These are phyloP conservation scores for Fusarium sp. DNA, from an alignment of 2,329 filamentous ascomycete species.

Conservation along the genomic window DNA sequence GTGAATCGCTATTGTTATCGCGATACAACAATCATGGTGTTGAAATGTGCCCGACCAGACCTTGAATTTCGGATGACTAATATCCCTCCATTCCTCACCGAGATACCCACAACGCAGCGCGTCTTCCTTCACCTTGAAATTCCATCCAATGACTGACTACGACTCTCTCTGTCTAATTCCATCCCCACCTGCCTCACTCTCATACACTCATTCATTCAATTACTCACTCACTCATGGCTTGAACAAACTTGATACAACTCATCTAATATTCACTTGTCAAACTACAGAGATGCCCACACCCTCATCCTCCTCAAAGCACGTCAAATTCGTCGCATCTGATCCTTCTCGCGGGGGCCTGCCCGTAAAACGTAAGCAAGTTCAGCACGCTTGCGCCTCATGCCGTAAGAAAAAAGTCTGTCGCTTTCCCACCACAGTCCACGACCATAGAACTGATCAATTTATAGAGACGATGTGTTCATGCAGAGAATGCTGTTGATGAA, in stretches of 20 bases:
- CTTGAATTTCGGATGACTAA: conserved; percentile 30
- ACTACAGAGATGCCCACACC: conserved; percentile 32
- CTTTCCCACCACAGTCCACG: too few species aligned
- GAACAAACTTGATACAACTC: background rate
- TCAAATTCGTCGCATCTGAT: conserved; percentile 70
- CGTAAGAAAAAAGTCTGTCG: conserved; percentile 64
- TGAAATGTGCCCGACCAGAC: background rate
- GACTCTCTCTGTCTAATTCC: background rate
- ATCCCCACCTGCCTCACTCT: conserved; percentile 3
- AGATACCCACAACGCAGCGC: background rate
- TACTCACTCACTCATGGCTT: conserved; percentile 17
- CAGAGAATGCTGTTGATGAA: conserved; percentile 52
- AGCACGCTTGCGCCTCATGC: conserved; percentile 68
- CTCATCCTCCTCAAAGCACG: conserved; percentile 48
- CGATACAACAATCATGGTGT: background rate
- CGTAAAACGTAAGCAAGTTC: conserved; percentile 70
- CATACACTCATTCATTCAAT: background rate
- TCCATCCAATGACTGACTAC: conserved; percentile 7
- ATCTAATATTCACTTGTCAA: background rate
- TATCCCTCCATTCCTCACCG: conserved; percentile 21
- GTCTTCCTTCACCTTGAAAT: conserved; percentile 33
- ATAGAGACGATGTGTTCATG: conserved; percentile 61
- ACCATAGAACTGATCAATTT: conserved; percentile 2
- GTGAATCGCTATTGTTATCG: background rate
- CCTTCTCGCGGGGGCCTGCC: conserved; percentile 62